Percentiles rank a stretch among this genome's conserved stretches.
These are phyloP conservation scores for Boletus rubropictus DNA, from an alignment of 768 basidiomycete genomes.

Conservation along the genomic window DNA sequence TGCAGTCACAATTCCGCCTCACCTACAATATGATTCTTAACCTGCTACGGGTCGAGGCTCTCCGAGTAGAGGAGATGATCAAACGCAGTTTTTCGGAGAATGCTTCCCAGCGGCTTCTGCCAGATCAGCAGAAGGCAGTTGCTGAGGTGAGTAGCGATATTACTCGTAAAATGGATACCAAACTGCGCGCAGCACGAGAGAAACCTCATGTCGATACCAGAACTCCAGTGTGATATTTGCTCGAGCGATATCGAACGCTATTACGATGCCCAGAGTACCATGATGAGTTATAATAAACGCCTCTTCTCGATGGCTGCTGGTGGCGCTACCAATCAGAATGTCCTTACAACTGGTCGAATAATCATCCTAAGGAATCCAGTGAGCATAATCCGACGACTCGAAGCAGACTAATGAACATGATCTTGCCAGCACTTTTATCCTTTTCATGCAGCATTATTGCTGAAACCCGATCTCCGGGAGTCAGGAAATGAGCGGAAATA, in stretches of 20 bases:
- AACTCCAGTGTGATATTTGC: conserved; percentile 66
- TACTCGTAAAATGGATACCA: conserved; percentile 2
- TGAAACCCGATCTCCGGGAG: conserved; percentile 57
- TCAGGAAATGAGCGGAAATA: conserved; percentile 51
- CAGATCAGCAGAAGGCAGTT: conserved; percentile 89
- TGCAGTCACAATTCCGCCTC: conserved; percentile 92
- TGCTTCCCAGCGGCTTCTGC: conserved; percentile 83
- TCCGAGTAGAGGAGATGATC: conserved; percentile 98
- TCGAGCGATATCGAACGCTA: conserved; percentile 63
- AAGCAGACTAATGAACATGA: not conserved
- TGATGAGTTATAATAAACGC: conserved; percentile 56
- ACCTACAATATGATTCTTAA: conserved; percentile 99
- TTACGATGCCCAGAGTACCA: conserved; percentile 65
- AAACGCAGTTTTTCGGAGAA: conserved; percentile 99
- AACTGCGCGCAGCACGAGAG: conserved; percentile 58
- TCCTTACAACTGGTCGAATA: conserved; percentile 68
- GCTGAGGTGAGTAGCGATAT: conserved; percentile 50
- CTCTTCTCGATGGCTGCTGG: conserved; percentile 55
- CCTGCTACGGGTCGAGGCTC: conserved; percentile 89
- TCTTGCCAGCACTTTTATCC: conserved; percentile 64
- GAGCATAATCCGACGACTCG: conserved; percentile 23
- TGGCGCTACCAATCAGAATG: conserved; percentile 62
- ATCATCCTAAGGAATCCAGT: conserved; percentile 81
- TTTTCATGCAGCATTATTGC: conserved; percentile 63
- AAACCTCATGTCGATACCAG: conserved; percentile 52